A percentile compares a stretch with the other conserved stretches of the same genome.
phyloP scores from a whole-genome alignment of 2,329 filamentous ascomycete genomes.

The Claviceps humidiphila region DNA sequence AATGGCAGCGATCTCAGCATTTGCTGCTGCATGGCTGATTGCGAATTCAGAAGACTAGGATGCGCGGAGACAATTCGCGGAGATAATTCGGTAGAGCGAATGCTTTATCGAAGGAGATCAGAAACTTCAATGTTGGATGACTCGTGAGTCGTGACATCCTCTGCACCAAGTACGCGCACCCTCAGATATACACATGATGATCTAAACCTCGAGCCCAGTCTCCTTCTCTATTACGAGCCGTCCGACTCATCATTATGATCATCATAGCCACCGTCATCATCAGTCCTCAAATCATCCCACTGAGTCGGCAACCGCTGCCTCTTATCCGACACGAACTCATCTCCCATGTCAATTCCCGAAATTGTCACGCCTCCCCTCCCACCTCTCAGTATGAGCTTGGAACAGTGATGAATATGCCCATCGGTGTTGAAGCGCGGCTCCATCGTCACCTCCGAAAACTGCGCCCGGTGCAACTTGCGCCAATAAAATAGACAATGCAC shows the following conservation, averaged over 20 bases:
- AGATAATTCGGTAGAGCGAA: background rate
- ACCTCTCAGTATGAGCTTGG: no score
- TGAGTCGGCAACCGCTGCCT: background rate
- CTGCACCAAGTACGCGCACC: no score
- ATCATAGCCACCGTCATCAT: no score
- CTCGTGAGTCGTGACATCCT: no score
- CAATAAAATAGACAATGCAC: background rate
- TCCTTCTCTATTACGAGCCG: no score
- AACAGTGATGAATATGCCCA: no score
- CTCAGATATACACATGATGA: no score
- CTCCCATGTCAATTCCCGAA: background rate
- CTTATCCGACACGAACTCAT: no score
- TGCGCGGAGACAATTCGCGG: background rate
- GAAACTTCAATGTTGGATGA: no score
- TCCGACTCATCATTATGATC: no score
- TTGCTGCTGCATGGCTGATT: background rate
- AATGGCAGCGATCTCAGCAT: background rate
- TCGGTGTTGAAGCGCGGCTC: background rate
- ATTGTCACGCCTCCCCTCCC: no score
- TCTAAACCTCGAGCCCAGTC: no score
- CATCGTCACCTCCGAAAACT: background rate
- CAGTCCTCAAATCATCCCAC: background rate
- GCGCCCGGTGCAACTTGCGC: background rate
- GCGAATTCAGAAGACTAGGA: background rate
- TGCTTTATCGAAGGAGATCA: background rate